phyloP scores from a whole-genome alignment of 345 rosid genomes.

The Camelina laxa region DNA sequence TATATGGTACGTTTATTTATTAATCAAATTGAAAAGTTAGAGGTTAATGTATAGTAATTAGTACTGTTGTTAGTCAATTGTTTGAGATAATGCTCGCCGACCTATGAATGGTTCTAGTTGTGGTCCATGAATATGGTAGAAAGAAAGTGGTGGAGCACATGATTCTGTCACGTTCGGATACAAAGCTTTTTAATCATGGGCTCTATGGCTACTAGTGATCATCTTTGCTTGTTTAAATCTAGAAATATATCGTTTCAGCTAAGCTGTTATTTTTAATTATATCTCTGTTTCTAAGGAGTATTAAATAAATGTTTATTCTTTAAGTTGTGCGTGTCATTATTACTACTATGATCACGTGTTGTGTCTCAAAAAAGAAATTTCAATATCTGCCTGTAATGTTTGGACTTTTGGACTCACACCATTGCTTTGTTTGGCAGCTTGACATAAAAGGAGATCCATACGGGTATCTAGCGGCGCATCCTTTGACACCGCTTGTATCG shows the following conservation, averaged over 20 bases:
- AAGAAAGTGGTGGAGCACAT: constrained; percentile 31
- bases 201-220: neutral
- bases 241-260: neutral
- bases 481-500: constrained; percentile 68
- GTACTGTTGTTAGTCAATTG: neutral
- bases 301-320: neutral
- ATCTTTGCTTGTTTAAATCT: neutral
- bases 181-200: constrained; percentile 6
- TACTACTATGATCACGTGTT: constrained; percentile 33
- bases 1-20: neutral
- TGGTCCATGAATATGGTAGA: constrained; percentile 30
- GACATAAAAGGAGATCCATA: constrained; percentile 77
- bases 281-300: constrained; percentile 21
- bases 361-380: constrained; percentile 10
- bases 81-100: neutral
- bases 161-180: constrained; percentile 35
- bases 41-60: neutral
- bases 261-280: constrained; percentile 13
- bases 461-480: constrained; percentile 84
- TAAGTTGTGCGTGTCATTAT: constrained; percentile 30
- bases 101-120: neutral
- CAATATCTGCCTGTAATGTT: neutral
- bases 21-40: neutral
- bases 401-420: constrained; percentile 4
- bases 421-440: constrained; percentile 51